Evolutionary conservation across 2,329 filamentous ascomycete genomes (phyloP).

Genomic region (Pestalotiopsis sp.): DNA sequence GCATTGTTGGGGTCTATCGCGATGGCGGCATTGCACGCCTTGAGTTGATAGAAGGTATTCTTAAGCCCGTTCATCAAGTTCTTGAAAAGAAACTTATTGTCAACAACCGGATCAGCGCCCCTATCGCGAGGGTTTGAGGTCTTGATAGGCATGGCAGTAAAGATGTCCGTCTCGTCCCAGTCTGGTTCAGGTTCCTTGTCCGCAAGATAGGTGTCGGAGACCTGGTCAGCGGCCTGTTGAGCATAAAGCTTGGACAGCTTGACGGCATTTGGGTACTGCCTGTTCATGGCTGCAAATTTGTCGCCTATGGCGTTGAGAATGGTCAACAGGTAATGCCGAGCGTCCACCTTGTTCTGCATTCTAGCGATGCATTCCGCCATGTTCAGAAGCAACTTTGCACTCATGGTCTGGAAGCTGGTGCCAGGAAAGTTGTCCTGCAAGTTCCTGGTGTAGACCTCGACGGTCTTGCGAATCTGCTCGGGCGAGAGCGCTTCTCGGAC

Average conservation of each 20-base stretch:
- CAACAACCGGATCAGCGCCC: slow-evolving; percentile 84
- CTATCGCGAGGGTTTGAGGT: slow-evolving; percentile 89
- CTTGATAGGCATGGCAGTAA: slow-evolving; percentile 94
- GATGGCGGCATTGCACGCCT: slow-evolving; percentile 79
- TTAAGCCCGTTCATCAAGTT: slow-evolving; percentile 95
- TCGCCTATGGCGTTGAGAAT: slow-evolving; percentile 97
- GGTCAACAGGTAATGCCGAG: slow-evolving; percentile 93
- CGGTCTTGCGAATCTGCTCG: slow-evolving; percentile 91
- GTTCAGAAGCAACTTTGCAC: slow-evolving; percentile 92
- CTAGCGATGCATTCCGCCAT: slow-evolving; percentile 98
- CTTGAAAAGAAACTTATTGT: slow-evolving; percentile 98
- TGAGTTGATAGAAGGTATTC: slow-evolving; percentile 93
- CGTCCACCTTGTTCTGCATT: slow-evolving; percentile 89
- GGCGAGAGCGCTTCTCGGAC: slow-evolving; percentile 86
- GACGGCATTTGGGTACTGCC: slow-evolving; percentile 91
- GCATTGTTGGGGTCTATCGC: slow-evolving; percentile 77
- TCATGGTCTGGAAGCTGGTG: slow-evolving; percentile 99
- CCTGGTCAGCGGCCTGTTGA: slow-evolving; percentile 64
- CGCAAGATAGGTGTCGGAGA: slow-evolving; percentile 79
- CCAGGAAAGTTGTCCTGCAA: slow-evolving; percentile 94
- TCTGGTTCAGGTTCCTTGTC: slow-evolving; percentile 81
- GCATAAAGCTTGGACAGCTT: slow-evolving; percentile 83
- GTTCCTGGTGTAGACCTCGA: slow-evolving; percentile 96
- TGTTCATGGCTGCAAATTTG: slow-evolving; percentile 98
- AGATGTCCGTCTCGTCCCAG: slow-evolving; percentile 99